Conservation (phyloP, 1,284 basidiomycete species). For the Coriolopsis trogii region DNA sequence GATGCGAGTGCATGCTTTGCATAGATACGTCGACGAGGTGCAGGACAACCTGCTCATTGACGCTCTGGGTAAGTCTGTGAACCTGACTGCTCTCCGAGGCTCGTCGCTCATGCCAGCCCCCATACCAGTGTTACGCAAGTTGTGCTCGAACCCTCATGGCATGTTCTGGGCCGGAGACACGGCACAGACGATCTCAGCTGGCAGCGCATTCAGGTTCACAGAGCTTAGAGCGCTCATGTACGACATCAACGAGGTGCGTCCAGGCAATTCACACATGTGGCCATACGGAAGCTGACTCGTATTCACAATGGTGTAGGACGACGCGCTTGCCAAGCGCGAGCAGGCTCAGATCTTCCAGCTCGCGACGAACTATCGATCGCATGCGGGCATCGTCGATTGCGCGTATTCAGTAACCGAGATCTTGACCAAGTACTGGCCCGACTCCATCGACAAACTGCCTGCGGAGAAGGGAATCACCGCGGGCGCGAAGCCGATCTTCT, state of each 20-base stretch:
- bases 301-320: too few species aligned
- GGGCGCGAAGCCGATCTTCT: constrained; percentile 61
- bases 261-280: constrained; percentile 30
- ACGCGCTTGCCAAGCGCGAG: background rate
- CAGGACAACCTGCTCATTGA: constrained; percentile 76
- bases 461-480: constrained; percentile 59
- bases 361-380: constrained; percentile 68
- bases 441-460: constrained; percentile 61
- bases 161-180: constrained; percentile 81
- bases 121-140: constrained; percentile 63
- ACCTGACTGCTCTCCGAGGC: background rate
- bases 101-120: too few species aligned
- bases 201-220: constrained; percentile 70
- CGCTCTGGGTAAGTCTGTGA: constrained; percentile 50
- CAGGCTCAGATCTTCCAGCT: constrained; percentile 58
- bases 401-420: constrained; percentile 64
- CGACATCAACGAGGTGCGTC: constrained; percentile 44
- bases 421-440: constrained; percentile 61
- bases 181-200: constrained; percentile 74
- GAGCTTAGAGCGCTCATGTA: constrained; percentile 69
- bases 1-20: background rate
- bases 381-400: constrained; percentile 63
- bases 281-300: background rate
- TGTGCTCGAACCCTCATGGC: constrained; percentile 66
- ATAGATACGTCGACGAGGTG: constrained; percentile 73